Conservation (phyloP, 148 eudicot species). For the Rhododendron ferrugineum region DNA sequence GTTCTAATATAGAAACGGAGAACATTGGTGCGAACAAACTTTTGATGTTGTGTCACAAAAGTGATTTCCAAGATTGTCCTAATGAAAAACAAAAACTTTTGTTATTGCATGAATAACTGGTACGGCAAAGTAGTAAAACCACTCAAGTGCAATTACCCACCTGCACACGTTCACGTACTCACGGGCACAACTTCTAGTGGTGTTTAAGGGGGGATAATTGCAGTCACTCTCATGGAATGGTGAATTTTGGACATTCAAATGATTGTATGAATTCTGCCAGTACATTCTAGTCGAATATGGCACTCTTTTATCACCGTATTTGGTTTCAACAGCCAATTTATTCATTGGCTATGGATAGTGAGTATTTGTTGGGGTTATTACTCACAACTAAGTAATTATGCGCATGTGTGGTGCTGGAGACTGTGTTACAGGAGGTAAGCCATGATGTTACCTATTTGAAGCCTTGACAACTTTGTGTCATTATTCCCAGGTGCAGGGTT, state of each 20-base stretch:
- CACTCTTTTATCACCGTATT: neutral
- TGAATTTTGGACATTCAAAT: neutral
- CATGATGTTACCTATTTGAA: neutral
- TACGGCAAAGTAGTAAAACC: too few relatives aligned
- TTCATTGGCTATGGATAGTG: neutral
- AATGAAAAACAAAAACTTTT: too few relatives aligned
- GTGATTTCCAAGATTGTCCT: too few relatives aligned
- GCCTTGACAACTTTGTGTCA: neutral
- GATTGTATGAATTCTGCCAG: neutral
- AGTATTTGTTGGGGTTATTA: neutral
- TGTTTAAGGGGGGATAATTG: neutral
- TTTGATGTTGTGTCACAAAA: too few relatives aligned
- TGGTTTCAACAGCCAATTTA: neutral
- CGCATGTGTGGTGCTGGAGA: neutral
- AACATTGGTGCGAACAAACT: too few relatives aligned
- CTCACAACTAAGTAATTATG: neutral
- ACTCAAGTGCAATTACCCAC: too few relatives aligned
- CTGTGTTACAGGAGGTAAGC: neutral
- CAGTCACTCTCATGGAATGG: neutral
- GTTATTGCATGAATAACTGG: too few relatives aligned
- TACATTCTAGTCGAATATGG: neutral
- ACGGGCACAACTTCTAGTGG: neutral
- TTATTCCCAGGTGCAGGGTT: neutral
- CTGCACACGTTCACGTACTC: too few relatives aligned
- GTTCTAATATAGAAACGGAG: too few relatives aligned